Base-by-base conservation (phyloP, 441 rosid species). In the Isatis lusitanica region DNA sequence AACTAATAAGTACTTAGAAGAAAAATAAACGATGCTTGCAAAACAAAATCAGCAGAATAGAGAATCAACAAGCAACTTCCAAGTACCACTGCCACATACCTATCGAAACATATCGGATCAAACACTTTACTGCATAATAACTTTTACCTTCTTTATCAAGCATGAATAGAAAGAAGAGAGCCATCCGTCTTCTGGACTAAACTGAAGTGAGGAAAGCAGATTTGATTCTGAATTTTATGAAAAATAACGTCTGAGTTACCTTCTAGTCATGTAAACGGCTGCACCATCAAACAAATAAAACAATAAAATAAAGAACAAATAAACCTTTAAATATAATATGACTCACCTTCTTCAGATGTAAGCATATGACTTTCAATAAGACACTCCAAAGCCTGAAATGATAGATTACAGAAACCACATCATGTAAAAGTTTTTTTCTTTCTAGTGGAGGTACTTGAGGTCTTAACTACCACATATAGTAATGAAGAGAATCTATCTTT, bases 291-390 rank as follows among this genome's bases (percentile, higher is more conserved):
- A 52, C 58, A 59, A 53, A 46, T 21, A 15, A 38, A 26, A 9
- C 31, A 30, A 1, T 9, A 13, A 52, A 39, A 39, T 15, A 63
- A 57, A 68, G 48, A 61, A 31, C n/a, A 46, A 21, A n/a, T 13
- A 68, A 70, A 74, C 21, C 24, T 46, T 59, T 17, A 30, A 65
- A 35, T 73, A 43, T 13, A 9, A 53, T 31, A 52, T n/a, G n/a
- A 61, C 60, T 64, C 77, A 90, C 98, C 97, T 86, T 88, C 97
- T 71, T 94, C 97, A 65, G 87, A 82, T 42, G 97, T 87, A 70
- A 94, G 96, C 97, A 92, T 92, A 81, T 94, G 97, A 74, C 90
- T 90, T 74, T 90, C 94, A 79, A 86, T 79, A 56, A 92, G 96
- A 84, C 98, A 87, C 76, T 94, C 96, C 86, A 92, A 83, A 74